These are phyloP conservation scores for Solanum stenotomum DNA, from an alignment of 257 asterid species.

Conservation along the genomic window DNA sequence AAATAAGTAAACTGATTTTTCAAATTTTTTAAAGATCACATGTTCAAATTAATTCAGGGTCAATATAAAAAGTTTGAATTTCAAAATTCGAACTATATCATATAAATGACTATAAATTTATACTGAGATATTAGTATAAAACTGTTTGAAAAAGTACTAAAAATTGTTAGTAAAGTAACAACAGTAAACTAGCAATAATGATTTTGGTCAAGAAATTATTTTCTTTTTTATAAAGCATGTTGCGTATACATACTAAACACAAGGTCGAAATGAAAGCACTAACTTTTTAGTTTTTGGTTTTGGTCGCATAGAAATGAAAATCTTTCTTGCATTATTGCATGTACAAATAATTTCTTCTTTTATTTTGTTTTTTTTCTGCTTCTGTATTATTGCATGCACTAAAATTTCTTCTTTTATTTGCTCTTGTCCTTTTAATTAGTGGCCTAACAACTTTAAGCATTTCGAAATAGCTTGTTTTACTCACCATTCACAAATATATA, in stretches of 20 bases:
- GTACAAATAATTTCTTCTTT: not conserved
- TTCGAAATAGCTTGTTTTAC: not conserved
- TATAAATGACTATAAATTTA: too few relatives aligned
- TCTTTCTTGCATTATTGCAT: not conserved
- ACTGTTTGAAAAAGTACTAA: not conserved
- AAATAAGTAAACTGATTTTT: too few relatives aligned
- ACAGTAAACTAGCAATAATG: not conserved
- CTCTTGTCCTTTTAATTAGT: not conserved
- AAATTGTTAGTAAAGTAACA: not conserved
- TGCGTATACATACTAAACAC: not conserved
- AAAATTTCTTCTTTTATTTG: not conserved
- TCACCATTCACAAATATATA: not conserved
- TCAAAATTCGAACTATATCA: too few relatives aligned
- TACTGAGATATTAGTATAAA: not conserved
- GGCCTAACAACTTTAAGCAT: not conserved
- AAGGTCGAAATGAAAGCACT: not conserved
- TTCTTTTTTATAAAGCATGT: not conserved
- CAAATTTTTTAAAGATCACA: not conserved
- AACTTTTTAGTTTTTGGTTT: not conserved
- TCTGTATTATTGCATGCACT: not conserved
- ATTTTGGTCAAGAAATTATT: not conserved
- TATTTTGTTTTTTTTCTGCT: not conserved
- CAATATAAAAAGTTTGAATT: too few relatives aligned
- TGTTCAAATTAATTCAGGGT: not conserved
- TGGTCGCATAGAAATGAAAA: not conserved